Conservation (phyloP, 2,329 filamentous ascomycete genomes). For the Pseudocercospora musae region DNA sequence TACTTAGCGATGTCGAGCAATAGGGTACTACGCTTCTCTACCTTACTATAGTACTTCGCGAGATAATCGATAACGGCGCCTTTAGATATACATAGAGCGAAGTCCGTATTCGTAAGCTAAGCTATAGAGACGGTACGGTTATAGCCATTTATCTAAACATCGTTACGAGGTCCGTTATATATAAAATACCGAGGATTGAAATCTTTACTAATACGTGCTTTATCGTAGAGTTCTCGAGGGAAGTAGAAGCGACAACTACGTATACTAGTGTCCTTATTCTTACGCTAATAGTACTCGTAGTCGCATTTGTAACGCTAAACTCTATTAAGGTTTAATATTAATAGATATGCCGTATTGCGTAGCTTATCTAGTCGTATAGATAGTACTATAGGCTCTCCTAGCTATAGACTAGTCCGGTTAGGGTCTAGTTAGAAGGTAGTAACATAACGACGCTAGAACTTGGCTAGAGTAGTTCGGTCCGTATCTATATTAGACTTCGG, state of each 20-base stretch:
- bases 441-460: background rate
- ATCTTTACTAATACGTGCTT: background rate
- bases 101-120: background rate
- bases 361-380: background rate
- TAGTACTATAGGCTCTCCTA: background rate
- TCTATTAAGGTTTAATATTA: background rate
- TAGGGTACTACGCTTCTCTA: background rate
- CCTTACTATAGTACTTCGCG: background rate
- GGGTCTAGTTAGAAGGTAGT: background rate
- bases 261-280: background rate
- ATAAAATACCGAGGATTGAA: background rate
- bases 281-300: background rate
- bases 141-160: background rate
- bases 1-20: background rate
- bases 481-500: background rate
- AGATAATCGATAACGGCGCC: background rate
- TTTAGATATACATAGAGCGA: background rate
- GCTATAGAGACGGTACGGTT: background rate
- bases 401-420: background rate
- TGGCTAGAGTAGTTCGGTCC: background rate
- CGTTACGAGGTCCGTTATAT: background rate
- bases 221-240: background rate
- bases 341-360: background rate
- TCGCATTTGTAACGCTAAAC: background rate
- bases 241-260: background rate